Evolutionary conservation across 2,329 filamentous ascomycete species (phyloP), one percentile per base, ranked within the genome.

Genomic region (Verticillium alfalfae): DNA sequence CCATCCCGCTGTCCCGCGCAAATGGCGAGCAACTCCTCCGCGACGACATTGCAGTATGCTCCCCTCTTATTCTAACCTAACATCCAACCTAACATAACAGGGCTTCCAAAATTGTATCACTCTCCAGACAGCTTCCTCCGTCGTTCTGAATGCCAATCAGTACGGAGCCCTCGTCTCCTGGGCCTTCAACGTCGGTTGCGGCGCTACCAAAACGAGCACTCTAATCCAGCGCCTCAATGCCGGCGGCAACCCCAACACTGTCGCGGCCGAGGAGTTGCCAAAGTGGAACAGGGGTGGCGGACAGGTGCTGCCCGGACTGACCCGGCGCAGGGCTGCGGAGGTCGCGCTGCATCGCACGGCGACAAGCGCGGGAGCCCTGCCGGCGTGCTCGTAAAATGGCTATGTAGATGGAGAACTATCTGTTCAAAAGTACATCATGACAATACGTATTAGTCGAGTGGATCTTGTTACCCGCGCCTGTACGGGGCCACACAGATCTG

Each of bases 101-200:
- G 56, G 37, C 22, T 70, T 71, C 63, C 74, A 77, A 63, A 68
- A 75, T 55, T 79, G 76, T 66, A 72, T 81, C 61, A 75, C 74
- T 7, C 62, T 70, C 6, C 71, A 74, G 52, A 72, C 75, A 34
- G 70, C 66, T 37, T 62, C 69, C 45, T 63, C 64, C 6, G 77
- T 79, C 54, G 70, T 67, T 4, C 70, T 82, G 38, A 81, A 83
- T 66, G 75, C 72, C 37, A 83, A 84, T 71, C 78, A 83, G 67
- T 84, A 81, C 66, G 81, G 79, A 52, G 81, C 81, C 1, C 76
- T 84, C 2, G 77, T 82, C 41, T 79, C 75, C 55, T 83, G 79
- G 79, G 72, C 78, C 16, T 84, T 78, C 75, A 84, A 84, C 67
- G 72, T 80, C 54, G 81, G 81, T 34, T 79, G 75, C 62, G 78